Percentiles rank a stretch among this genome's conserved stretches.
These are phyloP conservation scores for Pichia cabralensis DNA, from an alignment of 805 yeast species.

Conservation along the genomic window DNA sequence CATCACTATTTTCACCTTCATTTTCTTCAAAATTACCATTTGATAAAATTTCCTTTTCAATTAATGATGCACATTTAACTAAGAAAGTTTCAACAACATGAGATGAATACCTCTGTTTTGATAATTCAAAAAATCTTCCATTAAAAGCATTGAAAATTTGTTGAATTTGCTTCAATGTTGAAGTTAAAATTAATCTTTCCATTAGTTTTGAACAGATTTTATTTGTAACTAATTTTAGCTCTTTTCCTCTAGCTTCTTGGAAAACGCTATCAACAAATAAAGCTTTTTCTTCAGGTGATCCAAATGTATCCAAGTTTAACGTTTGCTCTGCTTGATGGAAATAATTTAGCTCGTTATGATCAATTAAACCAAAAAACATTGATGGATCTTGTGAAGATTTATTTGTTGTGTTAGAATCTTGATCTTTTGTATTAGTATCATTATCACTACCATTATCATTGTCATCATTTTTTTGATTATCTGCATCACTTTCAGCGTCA, in stretches of 20 bases:
- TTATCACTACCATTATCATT: not conserved
- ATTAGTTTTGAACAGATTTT: slow-evolving; percentile 90
- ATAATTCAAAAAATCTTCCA: slow-evolving; percentile 66
- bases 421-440: not conserved
- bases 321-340: slow-evolving; percentile 90
- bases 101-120: slow-evolving; percentile 85
- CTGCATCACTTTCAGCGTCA: no score
- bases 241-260: slow-evolving; percentile 83
- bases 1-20: slow-evolving; percentile 24
- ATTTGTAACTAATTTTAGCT: slow-evolving; percentile 83
- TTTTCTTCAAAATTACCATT: slow-evolving; percentile 32
- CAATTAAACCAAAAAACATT: slow-evolving; percentile 80
- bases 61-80: slow-evolving; percentile 60
- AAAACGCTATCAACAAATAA: slow-evolving; percentile 70
- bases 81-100: slow-evolving; percentile 86
- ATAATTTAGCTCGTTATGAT: slow-evolving; percentile 75
- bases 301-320: slow-evolving; percentile 71
- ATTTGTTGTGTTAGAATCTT: not conserved
- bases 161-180: slow-evolving; percentile 56
- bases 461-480: no score
- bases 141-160: slow-evolving; percentile 54
- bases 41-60: slow-evolving; percentile 61
- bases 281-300: slow-evolving; percentile 55
- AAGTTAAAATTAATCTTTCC: slow-evolving; percentile 70
- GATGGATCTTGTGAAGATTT: slow-evolving; percentile 10